Conservation (phyloP, 2,329 filamentous ascomycete genomes). For the Graphiopsis chlorocephala region DNA sequence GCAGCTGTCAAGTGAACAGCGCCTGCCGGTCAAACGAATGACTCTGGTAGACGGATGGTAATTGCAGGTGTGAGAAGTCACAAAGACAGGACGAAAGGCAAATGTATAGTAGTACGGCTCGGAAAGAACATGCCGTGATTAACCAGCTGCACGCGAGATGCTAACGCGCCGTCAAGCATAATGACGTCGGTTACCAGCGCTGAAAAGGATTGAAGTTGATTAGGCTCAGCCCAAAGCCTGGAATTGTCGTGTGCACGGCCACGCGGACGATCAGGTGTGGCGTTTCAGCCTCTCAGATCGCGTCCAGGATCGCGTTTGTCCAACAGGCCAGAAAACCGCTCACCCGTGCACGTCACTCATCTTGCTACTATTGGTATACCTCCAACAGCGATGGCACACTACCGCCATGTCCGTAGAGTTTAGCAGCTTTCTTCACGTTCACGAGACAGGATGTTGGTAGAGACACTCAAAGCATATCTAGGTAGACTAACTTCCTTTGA, state of each 20-base stretch:
- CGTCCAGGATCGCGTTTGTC: not conserved
- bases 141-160: not conserved
- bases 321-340: not conserved
- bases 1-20: not conserved
- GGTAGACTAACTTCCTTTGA: not conserved
- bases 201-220: slow-evolving; percentile 1
- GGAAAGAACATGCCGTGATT: not conserved
- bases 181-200: not conserved
- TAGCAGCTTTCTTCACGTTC: not conserved
- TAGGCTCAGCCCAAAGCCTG: slow-evolving; percentile 3
- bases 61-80: not conserved
- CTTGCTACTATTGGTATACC: not conserved
- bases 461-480: not conserved
- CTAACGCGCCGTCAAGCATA: not conserved
- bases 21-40: slow-evolving; percentile 3
- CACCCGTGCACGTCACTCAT: not conserved
- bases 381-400: not conserved
- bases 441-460: not conserved
- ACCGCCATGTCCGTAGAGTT: not conserved
- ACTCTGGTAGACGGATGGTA: not conserved
- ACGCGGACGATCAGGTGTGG: not conserved
- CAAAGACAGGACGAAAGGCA: not conserved
- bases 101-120: not conserved
- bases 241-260: not conserved
- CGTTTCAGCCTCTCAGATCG: slow-evolving; percentile 1